phyloP scores from a whole-genome alignment of 257 asterid genomes.

The Gentiana macrophylla region DNA sequence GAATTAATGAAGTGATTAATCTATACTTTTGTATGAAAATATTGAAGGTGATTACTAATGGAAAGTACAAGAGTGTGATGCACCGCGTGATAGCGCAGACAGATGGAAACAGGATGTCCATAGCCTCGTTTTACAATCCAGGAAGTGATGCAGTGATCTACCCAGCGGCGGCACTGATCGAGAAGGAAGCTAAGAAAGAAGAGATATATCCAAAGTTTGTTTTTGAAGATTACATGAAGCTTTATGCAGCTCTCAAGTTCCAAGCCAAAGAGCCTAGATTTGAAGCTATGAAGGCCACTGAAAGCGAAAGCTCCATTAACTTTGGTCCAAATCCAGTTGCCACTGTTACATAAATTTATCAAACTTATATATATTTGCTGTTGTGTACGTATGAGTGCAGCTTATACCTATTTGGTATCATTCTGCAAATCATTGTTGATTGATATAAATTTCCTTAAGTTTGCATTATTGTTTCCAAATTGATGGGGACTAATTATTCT shows the following conservation, averaged over 20 bases:
- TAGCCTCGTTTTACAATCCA: slow-evolving; percentile 21
- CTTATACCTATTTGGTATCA: no score
- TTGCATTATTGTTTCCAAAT: no score
- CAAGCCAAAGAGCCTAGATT: slow-evolving; percentile 25
- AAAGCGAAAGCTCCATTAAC: neutral
- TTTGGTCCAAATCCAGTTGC: slow-evolving; percentile 9
- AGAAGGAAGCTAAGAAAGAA: slow-evolving; percentile 8
- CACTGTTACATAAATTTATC: neutral
- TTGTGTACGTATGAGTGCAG: no score
- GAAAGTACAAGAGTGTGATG: slow-evolving; percentile 20
- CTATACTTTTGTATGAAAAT: neutral
- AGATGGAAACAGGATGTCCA: slow-evolving; percentile 17
- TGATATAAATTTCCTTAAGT: no score
- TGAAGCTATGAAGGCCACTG: slow-evolving; percentile 17
- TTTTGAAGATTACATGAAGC: slow-evolving; percentile 19
- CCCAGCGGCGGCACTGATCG: slow-evolving; percentile 14
- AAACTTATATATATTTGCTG: no score
- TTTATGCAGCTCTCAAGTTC: slow-evolving; percentile 18
- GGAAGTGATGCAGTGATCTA: slow-evolving; percentile 21
- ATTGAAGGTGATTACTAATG: slow-evolving; percentile 11
- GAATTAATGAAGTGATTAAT: neutral
- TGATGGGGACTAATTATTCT: no score
- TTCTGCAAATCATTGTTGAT: no score
- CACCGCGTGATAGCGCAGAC: slow-evolving; percentile 23
- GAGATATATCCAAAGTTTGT: slow-evolving; percentile 15